These are phyloP conservation scores for Effrenium voratum DNA, from an alignment of 73 alveolate genomes.

Conservation along the genomic window DNA sequence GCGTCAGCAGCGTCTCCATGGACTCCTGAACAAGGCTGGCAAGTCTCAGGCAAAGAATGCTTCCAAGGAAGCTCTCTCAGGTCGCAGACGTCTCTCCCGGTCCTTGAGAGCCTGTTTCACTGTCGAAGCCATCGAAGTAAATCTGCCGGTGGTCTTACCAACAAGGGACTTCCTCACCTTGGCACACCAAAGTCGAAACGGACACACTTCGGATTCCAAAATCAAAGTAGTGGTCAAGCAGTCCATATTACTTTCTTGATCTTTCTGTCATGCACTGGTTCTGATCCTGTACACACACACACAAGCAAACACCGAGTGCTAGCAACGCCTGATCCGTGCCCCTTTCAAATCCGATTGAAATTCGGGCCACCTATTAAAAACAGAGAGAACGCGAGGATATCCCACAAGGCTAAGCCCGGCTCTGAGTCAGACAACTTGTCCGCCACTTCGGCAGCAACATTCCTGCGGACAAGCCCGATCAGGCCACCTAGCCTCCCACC, in stretches of 20 bases:
- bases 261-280: no score
- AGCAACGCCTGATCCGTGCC: no score
- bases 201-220: background rate
- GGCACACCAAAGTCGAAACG: background rate
- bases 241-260: no score
- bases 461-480: constrained; percentile 80
- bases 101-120: constrained; percentile 96
- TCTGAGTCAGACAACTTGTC: constrained; percentile 96
- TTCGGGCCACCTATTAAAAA: no score
- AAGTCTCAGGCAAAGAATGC: no score
- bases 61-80: no score
- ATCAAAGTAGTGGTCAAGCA: no score
- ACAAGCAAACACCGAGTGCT: no score
- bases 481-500: no score
- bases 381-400: background rate
- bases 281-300: no score
- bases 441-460: constrained; percentile 97
- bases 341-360: no score
- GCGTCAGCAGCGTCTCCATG: constrained; percentile 96
- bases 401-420: background rate
- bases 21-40: constrained; percentile 78
- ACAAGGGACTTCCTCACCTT: constrained; percentile 94
- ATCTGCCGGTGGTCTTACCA: constrained; percentile 96
- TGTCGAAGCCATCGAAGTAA: constrained; percentile 96
- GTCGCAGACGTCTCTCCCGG: background rate